Conservation (phyloP, 345 rosid species). For the Carallia brachiata region DNA sequence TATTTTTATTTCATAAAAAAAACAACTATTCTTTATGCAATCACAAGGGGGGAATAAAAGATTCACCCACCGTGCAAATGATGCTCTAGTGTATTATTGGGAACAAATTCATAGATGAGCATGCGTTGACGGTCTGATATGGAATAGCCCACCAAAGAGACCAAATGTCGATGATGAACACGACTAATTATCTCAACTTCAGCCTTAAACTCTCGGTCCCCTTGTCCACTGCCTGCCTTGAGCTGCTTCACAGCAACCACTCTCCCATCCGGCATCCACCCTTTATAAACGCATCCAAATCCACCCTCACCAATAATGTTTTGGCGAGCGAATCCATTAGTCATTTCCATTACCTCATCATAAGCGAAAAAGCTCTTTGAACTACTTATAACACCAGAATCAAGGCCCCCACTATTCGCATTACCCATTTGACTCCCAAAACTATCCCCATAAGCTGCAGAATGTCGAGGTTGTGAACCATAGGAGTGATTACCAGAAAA, state of each 20-base stretch:
- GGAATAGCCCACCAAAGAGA: slow-evolving; percentile 86
- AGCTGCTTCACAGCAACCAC: slow-evolving; percentile 89
- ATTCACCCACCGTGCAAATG: slow-evolving; percentile 73
- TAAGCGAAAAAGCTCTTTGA: slow-evolving; percentile 59
- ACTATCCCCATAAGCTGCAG: slow-evolving; percentile 31
- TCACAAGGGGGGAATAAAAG: slow-evolving; percentile 15
- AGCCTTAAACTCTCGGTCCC: slow-evolving; percentile 60
- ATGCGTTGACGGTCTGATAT: slow-evolving; percentile 63
- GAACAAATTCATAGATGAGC: slow-evolving; percentile 40
- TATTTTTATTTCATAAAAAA: background rate
- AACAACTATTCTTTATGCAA: slow-evolving; percentile 1
- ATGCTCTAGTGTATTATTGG: slow-evolving; percentile 73
- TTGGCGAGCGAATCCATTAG: slow-evolving; percentile 63
- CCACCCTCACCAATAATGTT: slow-evolving; percentile 94
- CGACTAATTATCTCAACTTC: slow-evolving; percentile 66
- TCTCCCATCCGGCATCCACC: slow-evolving; percentile 50
- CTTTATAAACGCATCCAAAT: slow-evolving; percentile 84
- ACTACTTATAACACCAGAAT: slow-evolving; percentile 47
- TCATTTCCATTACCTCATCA: slow-evolving; percentile 80
- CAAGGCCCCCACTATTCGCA: slow-evolving; percentile 30
- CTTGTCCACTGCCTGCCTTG: slow-evolving; percentile 90
- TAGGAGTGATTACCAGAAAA: slow-evolving; percentile 45
- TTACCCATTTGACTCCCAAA: slow-evolving; percentile 35
- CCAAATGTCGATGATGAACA: slow-evolving; percentile 94
- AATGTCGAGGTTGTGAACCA: slow-evolving; percentile 36